Conservation (phyloP, 2,329 filamentous ascomycete species). For the Aaosphaeria arxii region DNA sequence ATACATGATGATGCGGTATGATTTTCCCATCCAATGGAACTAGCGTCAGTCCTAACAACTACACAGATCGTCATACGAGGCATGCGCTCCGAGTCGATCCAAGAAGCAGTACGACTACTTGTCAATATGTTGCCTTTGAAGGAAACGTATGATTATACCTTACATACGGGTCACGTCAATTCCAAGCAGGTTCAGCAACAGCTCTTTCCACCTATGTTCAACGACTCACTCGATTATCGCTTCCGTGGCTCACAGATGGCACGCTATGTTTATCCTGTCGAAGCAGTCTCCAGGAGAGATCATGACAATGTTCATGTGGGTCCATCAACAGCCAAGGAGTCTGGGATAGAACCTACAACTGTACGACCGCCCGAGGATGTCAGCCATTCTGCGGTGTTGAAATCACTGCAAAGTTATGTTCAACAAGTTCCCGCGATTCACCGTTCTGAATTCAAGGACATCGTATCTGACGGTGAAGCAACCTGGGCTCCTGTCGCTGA, state of each 20-base stretch:
- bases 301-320: background rate
- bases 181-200: constrained; percentile 9
- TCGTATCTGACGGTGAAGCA: background rate
- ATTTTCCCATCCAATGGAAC: no score
- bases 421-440: background rate
- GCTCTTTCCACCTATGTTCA: constrained; percentile 15
- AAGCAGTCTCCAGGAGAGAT: background rate
- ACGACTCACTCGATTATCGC: constrained; percentile 18
- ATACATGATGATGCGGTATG: no score
- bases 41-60: background rate
- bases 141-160: constrained; percentile 6
- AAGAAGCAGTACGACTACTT: constrained; percentile 27
- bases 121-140: constrained; percentile 24
- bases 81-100: constrained; percentile 15
- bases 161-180: constrained; percentile 17
- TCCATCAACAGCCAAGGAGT: background rate
- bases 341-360: background rate
- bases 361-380: background rate
- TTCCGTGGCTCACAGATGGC: constrained; percentile 18
- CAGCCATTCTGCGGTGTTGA: background rate
- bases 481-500: background rate
- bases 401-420: background rate
- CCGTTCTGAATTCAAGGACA: background rate
- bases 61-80: constrained; percentile 26
- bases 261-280: constrained; percentile 21